Evolutionary conservation across 2,329 filamentous ascomycete species (phyloP), one percentile per base, ranked within the genome.

Genomic region (Penicillium sp.): DNA sequence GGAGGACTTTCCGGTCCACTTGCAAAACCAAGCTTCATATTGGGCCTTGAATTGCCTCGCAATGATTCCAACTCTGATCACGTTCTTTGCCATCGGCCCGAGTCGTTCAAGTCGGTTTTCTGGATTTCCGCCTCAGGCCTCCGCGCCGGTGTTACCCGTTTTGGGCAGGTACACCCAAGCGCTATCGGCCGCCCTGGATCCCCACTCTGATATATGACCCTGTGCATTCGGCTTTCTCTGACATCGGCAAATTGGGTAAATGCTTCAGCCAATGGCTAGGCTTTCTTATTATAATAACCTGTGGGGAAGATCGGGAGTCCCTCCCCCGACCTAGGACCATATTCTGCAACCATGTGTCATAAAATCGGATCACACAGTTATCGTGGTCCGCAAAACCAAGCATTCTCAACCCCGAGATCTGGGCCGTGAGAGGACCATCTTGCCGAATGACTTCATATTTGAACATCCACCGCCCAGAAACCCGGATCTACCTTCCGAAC

Each of bases 101-200:
- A 27, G 31, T 29, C n/a, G 19, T 26, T 39, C 37, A 44, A 37
- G 19, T 21, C 37, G n/a, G 37, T 13, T 41, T 41, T 22, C 39
- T 8, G 22, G 19, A 3, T 22, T 37, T 47, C 11, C 48, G 45
- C 53, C 43, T 45, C 48, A n/a, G 41, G 44, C 45, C 29, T 22
- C 37, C n/a, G 43, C 53, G 35, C 35, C 1, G 35, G 16, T 39
- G 14, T 49, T 50, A 24, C 11, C 57, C 56, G 7, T 29, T 64
- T 66, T 49, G 26, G 63, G 62, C 46, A 66, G 60, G 63, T 66
- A 61, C 62, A 63, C 21, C 52, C 62, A 60, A 39, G 45, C 60
- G 56, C 27, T 45, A 45, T 52, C 49, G 26, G 49, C 49, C 48
- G 31, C 27, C 27, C 29, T 29, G 8, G 3, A 24, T 3, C 27